A percentile compares a stretch with the other conserved stretches of the same genome.
phyloP scores from a whole-genome alignment of 2,329 filamentous ascomycete species.

The Myotisia sp. region DNA sequence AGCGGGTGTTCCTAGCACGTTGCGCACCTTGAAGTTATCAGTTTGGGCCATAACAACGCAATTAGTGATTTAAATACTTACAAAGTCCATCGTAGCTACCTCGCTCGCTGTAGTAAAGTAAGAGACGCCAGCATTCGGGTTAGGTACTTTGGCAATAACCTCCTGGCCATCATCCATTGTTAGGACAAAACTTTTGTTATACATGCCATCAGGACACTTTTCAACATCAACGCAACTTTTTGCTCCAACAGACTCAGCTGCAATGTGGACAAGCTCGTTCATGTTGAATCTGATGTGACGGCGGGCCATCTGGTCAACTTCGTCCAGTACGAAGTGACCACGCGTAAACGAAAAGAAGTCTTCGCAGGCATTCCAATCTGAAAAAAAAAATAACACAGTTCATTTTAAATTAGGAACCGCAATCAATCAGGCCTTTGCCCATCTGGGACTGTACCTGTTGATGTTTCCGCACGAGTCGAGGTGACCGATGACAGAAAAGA shows the following conservation, averaged over 20 bases:
- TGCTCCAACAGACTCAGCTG: constrained; percentile 18
- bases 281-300: constrained; percentile 20
- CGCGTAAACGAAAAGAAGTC: constrained; percentile 7
- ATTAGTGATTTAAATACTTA: not conserved
- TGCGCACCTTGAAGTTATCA: not conserved
- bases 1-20: constrained; percentile 2
- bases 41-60: not conserved
- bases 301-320: constrained; percentile 4
- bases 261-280: constrained; percentile 19
- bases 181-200: constrained; percentile 15
- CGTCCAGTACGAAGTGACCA: constrained; percentile 6
- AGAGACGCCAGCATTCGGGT: constrained; percentile 5
- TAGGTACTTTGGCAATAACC: constrained; percentile 9
- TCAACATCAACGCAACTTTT: constrained; percentile 1
- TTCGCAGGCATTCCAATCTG: constrained; percentile 1
- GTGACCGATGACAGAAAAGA: not conserved
- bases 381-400: not conserved
- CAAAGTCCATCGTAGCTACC: constrained; percentile 25
- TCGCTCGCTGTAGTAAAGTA: constrained; percentile 20
- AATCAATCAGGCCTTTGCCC: not conserved
- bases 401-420: not conserved
- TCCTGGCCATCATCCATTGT: constrained; percentile 9
- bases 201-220: constrained; percentile 9
- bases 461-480: not conserved
- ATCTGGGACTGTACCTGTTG: not conserved